phyloP scores from a whole-genome alignment of 768 basidiomycete genomes.

The Leccinum variicolor region DNA sequence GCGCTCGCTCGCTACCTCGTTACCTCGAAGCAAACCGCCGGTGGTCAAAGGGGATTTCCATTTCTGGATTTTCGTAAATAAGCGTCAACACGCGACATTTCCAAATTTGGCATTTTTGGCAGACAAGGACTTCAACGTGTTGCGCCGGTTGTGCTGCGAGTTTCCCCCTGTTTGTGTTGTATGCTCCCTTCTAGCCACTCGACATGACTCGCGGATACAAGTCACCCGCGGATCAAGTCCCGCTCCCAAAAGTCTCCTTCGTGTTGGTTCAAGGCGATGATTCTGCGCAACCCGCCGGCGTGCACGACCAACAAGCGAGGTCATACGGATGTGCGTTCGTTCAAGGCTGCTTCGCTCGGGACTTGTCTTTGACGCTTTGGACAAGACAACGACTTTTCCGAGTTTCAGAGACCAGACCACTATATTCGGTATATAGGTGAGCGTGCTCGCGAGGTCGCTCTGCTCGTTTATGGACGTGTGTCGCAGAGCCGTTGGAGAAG shows the following conservation, averaged over 20 bases:
- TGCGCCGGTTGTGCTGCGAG: slow-evolving; percentile 4
- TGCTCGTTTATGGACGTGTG: slow-evolving; percentile 4
- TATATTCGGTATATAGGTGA: slow-evolving; percentile 90
- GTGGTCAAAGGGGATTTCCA: slow-evolving; percentile 7
- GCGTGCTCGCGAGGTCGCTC: slow-evolving; percentile 15
- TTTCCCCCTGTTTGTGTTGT: slow-evolving; percentile 15
- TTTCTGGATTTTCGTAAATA: slow-evolving; percentile 11
- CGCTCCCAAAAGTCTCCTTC: slow-evolving; percentile 67
- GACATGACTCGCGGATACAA: slow-evolving; percentile 39
- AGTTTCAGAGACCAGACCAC: slow-evolving; percentile 74
- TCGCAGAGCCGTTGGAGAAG: slow-evolving; percentile 82
- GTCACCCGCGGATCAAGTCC: slow-evolving; percentile 34
- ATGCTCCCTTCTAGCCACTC: background rate
- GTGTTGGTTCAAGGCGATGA: slow-evolving; percentile 62
- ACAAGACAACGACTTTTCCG: slow-evolving; percentile 63
- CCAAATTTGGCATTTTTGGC: slow-evolving; percentile 18
- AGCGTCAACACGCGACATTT: slow-evolving; percentile 9
- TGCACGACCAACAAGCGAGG: slow-evolving; percentile 58
- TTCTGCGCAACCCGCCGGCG: slow-evolving; percentile 57
- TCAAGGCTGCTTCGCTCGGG: background rate
- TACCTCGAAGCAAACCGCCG: background rate
- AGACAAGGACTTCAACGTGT: slow-evolving; percentile 6
- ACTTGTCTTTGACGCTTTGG: slow-evolving; percentile 17
- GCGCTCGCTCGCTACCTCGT: background rate
- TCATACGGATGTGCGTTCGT: slow-evolving; percentile 68